A percentile compares a stretch with the other conserved stretches of the same genome.
Conservation (phyloP, 2,329 filamentous ascomycete species). For the Claviceps cyperi region DNA sequence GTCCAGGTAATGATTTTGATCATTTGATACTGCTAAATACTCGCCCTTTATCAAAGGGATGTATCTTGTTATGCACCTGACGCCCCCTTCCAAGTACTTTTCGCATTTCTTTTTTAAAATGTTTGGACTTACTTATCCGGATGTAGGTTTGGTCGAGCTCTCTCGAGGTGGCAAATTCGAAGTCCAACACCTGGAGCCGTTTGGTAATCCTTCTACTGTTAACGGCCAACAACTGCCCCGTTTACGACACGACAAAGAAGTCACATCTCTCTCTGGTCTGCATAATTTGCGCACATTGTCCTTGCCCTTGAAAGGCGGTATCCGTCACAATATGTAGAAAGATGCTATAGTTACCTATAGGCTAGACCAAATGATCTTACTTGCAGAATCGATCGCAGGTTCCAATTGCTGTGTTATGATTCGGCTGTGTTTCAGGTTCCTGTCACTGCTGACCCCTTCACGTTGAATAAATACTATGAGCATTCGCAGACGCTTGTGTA, state of each 20-base stretch:
- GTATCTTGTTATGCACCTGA: background rate
- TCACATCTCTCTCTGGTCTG: background rate
- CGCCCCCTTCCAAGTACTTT: background rate
- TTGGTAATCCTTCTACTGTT: background rate
- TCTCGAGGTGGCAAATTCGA: too few species aligned
- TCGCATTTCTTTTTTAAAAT: background rate
- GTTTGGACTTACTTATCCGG: background rate
- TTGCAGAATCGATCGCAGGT: background rate
- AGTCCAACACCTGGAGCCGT: background rate
- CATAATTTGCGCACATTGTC: background rate
- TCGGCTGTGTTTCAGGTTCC: background rate
- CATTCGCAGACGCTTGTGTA: background rate
- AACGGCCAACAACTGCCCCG: background rate
- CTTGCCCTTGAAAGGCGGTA: background rate
- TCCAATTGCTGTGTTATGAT: background rate
- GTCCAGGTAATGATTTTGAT: background rate
- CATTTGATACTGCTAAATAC: background rate
- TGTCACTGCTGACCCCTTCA: background rate
- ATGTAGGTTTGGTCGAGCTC: too few species aligned
- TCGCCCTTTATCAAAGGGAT: background rate
- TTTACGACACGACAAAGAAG: background rate
- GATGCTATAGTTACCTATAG: background rate
- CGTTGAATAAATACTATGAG: background rate
- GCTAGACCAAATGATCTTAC: background rate
- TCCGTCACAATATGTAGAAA: background rate